Evolutionary conservation across 768 basidiomycete genomes (phyloP).

Genomic region (Neoboletus subvelutipes): DNA sequence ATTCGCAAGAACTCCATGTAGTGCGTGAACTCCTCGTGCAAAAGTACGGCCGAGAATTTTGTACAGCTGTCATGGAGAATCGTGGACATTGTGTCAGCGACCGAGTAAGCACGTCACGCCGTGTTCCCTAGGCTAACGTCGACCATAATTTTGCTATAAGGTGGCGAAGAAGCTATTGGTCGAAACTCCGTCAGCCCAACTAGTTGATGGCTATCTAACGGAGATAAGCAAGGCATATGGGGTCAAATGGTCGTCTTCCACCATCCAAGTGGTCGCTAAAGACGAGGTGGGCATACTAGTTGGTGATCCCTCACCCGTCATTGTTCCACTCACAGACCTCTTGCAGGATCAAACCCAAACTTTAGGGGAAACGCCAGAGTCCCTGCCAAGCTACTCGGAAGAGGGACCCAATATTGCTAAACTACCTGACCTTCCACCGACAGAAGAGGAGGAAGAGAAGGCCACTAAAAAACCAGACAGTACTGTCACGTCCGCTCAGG

Average conservation of each 20-base stretch:
- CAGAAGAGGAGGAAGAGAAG: conserved; percentile 45
- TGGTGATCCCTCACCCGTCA: conserved; percentile 10
- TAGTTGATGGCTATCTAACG: conserved; percentile 84
- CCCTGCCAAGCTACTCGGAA: conserved; percentile 31
- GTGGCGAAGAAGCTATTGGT: conserved; percentile 71
- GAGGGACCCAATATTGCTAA: conserved; percentile 30
- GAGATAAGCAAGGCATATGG: conserved; percentile 91
- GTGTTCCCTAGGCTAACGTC: neutral
- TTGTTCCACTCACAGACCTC: conserved; percentile 2
- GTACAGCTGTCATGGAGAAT: conserved; percentile 84
- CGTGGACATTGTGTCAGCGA: conserved; percentile 76
- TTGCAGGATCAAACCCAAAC: conserved; percentile 10
- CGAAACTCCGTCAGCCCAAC: conserved; percentile 64
- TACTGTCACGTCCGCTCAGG: conserved; percentile 8
- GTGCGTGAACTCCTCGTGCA: conserved; percentile 94
- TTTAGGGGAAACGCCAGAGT: conserved; percentile 11
- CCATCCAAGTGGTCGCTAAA: conserved; percentile 26
- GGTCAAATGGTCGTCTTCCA: conserved; percentile 59
- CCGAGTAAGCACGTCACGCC: conserved; percentile 52
- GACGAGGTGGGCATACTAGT: conserved; percentile 42
- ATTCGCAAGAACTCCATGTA: conserved; percentile 72
- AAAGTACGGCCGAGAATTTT: conserved; percentile 92
- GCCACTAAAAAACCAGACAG: conserved; percentile 4
- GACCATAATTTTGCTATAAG: conserved; percentile 37
- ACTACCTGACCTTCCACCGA: conserved; percentile 52